These are phyloP conservation scores for Dentipellis fragilis DNA, from an alignment of 768 basidiomycete species.

Conservation along the genomic window DNA sequence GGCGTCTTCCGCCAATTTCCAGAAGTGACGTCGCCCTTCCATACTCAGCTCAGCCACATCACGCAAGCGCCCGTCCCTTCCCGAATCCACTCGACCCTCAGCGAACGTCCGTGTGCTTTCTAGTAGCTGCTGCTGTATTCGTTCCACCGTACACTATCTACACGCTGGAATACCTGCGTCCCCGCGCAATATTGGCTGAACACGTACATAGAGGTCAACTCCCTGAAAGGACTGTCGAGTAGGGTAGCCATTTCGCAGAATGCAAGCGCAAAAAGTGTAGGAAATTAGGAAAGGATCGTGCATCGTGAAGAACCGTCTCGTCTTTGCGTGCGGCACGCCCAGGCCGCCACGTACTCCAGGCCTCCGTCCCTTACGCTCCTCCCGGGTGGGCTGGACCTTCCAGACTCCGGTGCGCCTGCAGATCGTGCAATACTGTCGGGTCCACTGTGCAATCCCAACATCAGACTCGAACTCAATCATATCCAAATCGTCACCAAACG, in stretches of 20 bases:
- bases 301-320: not conserved
- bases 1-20: constrained; percentile 3
- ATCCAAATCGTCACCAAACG: constrained; percentile 12
- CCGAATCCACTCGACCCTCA: too few species aligned
- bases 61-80: too few species aligned
- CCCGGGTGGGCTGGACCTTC: constrained; percentile 25
- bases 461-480: not conserved
- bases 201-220: not conserved
- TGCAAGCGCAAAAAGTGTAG: not conserved
- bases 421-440: constrained; percentile 77
- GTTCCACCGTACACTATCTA: too few species aligned
- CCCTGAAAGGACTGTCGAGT: not conserved
- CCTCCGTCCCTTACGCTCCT: not conserved
- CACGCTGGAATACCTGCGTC: too few species aligned
- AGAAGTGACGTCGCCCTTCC: not conserved
- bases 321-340: not conserved
- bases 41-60: too few species aligned
- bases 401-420: constrained; percentile 79
- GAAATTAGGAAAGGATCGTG: not conserved
- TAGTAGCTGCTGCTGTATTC: too few species aligned
- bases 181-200: too few species aligned
- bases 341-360: not conserved
- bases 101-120: too few species aligned
- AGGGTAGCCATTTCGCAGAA: not conserved
- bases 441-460: constrained; percentile 44